A percentile compares a stretch with the other conserved stretches of the same genome.
phyloP scores from a whole-genome alignment of 1,284 basidiomycete genomes.

The Marasmius oreades region DNA sequence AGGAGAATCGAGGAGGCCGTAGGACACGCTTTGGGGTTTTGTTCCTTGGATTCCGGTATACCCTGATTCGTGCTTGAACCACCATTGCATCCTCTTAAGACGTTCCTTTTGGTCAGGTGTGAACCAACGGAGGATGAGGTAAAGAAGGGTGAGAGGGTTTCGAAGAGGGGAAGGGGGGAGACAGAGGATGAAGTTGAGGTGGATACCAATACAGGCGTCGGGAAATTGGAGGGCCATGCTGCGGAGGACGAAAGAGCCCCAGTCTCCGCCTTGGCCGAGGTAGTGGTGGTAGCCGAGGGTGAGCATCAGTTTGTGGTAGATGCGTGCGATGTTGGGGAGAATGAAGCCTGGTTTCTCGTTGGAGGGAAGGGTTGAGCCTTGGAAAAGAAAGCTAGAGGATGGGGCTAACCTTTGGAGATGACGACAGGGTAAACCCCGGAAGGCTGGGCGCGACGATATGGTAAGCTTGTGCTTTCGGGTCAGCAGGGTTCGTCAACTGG shows the following conservation, averaged over 20 bases:
- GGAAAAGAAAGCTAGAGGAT: background rate
- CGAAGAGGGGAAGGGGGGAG: conserved; percentile 20
- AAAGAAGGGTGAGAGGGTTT: conserved; percentile 12
- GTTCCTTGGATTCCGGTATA: conserved; percentile 17
- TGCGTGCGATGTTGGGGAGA: conserved; percentile 19
- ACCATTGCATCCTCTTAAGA: conserved; percentile 12
- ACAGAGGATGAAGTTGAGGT: conserved; percentile 24
- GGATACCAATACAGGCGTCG: conserved; percentile 22
- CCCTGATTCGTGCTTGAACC: conserved; percentile 13
- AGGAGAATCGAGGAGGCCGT: conserved; percentile 17
- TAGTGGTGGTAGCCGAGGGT: conserved; percentile 34
- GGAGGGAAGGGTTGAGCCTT: background rate
- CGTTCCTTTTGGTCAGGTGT: conserved; percentile 14
- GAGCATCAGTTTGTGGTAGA: conserved; percentile 38
- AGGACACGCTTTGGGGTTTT: conserved; percentile 18
- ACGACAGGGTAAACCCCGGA: conserved; percentile 35
- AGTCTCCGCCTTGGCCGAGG: conserved; percentile 46
- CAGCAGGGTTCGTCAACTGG: conserved; percentile 21
- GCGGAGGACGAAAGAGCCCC: conserved; percentile 32
- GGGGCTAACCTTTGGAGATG: conserved; percentile 29
- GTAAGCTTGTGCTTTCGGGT: conserved; percentile 32
- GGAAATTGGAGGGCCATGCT: conserved; percentile 22
- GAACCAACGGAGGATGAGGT: conserved; percentile 11
- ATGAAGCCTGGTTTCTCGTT: conserved; percentile 23
- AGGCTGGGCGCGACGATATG: conserved; percentile 44